These are phyloP conservation scores for Calonectria hongkongensis DNA, from an alignment of 2,329 filamentous ascomycete genomes.

Conservation along the genomic window DNA sequence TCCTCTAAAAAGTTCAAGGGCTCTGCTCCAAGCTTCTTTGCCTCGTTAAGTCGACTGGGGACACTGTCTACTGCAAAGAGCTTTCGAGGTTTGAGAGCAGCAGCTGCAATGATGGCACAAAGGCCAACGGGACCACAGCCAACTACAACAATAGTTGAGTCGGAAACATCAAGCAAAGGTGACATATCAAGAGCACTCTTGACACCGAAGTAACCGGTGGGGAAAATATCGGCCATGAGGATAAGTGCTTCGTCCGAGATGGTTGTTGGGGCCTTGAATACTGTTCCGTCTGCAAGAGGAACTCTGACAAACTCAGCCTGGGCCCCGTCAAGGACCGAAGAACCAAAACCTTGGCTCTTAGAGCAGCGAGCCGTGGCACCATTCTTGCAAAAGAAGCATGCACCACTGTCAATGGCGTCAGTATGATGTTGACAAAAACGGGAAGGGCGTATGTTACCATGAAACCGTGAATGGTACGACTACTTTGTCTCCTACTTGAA, in stretches of 20 bases:
- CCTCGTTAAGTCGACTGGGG: slow-evolving; percentile 83
- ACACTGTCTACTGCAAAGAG: slow-evolving; percentile 88
- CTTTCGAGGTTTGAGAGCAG: slow-evolving; percentile 83
- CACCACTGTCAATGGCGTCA: slow-evolving; percentile 55
- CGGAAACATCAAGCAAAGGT: slow-evolving; percentile 56
- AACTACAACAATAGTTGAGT: slow-evolving; percentile 84
- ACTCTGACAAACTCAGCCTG: slow-evolving; percentile 90
- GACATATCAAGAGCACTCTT: slow-evolving; percentile 83
- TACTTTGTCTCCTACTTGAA: slow-evolving; percentile 85
- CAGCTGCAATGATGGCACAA: slow-evolving; percentile 86
- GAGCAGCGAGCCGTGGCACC: slow-evolving; percentile 86
- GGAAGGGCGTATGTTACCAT: slow-evolving; percentile 69
- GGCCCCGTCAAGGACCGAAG: slow-evolving; percentile 81
- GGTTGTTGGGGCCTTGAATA: slow-evolving; percentile 79
- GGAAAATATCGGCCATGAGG: slow-evolving; percentile 95
- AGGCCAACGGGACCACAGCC: slow-evolving; percentile 92
- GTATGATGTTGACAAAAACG: background rate
- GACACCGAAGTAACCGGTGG: slow-evolving; percentile 89
- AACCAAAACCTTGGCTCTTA: slow-evolving; percentile 83
- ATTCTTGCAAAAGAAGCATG: slow-evolving; percentile 90
- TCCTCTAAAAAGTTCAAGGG: slow-evolving; percentile 86
- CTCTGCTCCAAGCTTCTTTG: slow-evolving; percentile 85
- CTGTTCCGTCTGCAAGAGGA: slow-evolving; percentile 86
- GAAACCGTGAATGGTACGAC: slow-evolving; percentile 90
- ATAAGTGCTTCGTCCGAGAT: slow-evolving; percentile 85